A percentile compares a stretch with the other conserved stretches of the same genome.
Evolutionary conservation across 169 alveolate species (phyloP).

Genomic region (Ichthyophthirius multifiliis): DNA sequence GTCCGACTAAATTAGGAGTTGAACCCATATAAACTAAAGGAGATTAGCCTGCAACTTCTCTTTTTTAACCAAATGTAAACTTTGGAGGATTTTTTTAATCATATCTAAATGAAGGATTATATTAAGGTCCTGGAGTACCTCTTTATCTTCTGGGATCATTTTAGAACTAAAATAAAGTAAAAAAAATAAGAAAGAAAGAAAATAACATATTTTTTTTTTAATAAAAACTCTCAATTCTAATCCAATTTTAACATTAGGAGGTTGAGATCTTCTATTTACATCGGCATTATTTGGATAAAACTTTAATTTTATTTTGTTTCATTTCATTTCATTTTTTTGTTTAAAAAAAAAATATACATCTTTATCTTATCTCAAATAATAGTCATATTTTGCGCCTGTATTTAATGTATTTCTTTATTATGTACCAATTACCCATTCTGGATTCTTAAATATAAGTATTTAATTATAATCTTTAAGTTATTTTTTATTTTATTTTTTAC

Average conservation of each 20-base stretch:
- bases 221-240: slow-evolving; percentile 27
- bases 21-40: slow-evolving; percentile 25
- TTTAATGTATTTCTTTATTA: slow-evolving; percentile 12
- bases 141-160: slow-evolving; percentile 20
- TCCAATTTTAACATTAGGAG: background rate
- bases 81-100: background rate
- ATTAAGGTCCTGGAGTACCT: slow-evolving; percentile 41
- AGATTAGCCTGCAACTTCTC: slow-evolving; percentile 32
- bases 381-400: slow-evolving; percentile 33
- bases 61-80: slow-evolving; percentile 28
- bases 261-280: background rate
- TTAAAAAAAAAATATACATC: background rate
- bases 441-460: background rate
- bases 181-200: background rate
- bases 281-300: slow-evolving; percentile 34
- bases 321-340: background rate
- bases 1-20: slow-evolving; percentile 27
- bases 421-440: slow-evolving; percentile 18
- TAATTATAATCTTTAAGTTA: background rate
- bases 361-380: slow-evolving; percentile 21
- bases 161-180: background rate
- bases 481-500: background rate
- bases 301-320: background rate
- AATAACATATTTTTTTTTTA: background rate
- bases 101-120: slow-evolving; percentile 19